These are phyloP conservation scores for Gaultheria prostrata DNA, from an alignment of 148 eudicot species.

Conservation along the genomic window DNA sequence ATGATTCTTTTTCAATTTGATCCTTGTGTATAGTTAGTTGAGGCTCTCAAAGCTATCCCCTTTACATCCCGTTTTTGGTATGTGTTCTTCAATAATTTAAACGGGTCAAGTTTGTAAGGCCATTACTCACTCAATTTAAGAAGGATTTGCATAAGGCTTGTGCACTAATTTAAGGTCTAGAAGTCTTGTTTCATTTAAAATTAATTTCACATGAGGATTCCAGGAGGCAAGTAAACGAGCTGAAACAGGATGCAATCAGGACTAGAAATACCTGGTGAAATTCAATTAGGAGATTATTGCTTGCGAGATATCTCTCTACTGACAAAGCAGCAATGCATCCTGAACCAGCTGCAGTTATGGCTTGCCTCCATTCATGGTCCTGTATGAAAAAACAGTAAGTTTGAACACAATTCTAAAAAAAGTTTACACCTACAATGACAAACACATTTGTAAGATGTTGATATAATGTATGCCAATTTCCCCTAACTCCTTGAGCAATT, in stretches of 20 bases:
- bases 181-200: neutral
- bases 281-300: constrained; percentile 79
- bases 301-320: constrained; percentile 93
- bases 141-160: neutral
- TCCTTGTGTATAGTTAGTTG: neutral
- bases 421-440: neutral
- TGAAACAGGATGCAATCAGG: neutral
- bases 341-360: constrained; percentile 97
- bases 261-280: constrained; percentile 79
- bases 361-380: constrained; percentile 99
- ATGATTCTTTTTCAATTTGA: neutral
- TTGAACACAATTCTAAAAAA: neutral
- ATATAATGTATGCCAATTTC: neutral
- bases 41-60: neutral
- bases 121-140: neutral
- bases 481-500: neutral
- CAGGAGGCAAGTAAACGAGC: neutral
- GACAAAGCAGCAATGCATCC: constrained; percentile 98
- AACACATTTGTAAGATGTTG: neutral
- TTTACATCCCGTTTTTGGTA: neutral
- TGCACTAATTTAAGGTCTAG: neutral
- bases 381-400: constrained; percentile 16
- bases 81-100: neutral
- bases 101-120: neutral
- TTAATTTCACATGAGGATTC: neutral